Evolutionary conservation across 2,329 filamentous ascomycete species (phyloP), one percentile per base, ranked within the genome.

Genomic region (Aspergillus awamori): DNA sequence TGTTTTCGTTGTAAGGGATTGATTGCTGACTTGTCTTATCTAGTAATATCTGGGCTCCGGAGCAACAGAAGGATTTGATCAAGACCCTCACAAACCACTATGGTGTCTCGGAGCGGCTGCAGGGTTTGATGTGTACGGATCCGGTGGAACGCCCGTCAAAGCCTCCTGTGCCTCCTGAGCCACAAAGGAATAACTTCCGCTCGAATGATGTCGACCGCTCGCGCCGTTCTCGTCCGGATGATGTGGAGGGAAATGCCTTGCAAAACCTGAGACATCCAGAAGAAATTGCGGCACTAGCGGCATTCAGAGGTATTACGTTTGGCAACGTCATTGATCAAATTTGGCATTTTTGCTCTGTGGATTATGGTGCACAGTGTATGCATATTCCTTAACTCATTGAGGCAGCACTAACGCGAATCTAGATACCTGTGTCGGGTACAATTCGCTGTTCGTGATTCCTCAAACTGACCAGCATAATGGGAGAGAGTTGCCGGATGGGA

Each of bases 301-400:
- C 72, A 11, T 67, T 71, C 63, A 70, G 65, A 48, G 68, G 70
- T 36, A 68, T 83, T 5, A 83, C 83, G 2, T 82, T 86, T 59
- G 84, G 86, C 53, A 78, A 85, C 30, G 81, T 92, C 45, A 84
- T 89, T 5, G 83, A 90, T 63, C 84, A 88, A 58, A 88, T 91
- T n/a, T 89, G 89, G 81, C 89, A 92, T 72, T 93, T 90, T 73
- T 88, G 87, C 13, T 89, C 89, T 0, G 84, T 91, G 13, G 90
- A 93, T 68, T 85, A 88, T 72, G 89, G 89, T 0, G 77, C 82
- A 15, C 82, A 81, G 72, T 91, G 89, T 87, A 77, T 68, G 80
- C 72, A 17, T 10, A 17, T 51, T 10, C 48, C 8, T 55, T 51
- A 28, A 24, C 33, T 59, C 6, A 57, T 10, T 22, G 26, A 17